These are phyloP conservation scores for Aspergillus kassunensis DNA, from an alignment of 495 filamentous ascomycete species.

Conservation along the genomic window DNA sequence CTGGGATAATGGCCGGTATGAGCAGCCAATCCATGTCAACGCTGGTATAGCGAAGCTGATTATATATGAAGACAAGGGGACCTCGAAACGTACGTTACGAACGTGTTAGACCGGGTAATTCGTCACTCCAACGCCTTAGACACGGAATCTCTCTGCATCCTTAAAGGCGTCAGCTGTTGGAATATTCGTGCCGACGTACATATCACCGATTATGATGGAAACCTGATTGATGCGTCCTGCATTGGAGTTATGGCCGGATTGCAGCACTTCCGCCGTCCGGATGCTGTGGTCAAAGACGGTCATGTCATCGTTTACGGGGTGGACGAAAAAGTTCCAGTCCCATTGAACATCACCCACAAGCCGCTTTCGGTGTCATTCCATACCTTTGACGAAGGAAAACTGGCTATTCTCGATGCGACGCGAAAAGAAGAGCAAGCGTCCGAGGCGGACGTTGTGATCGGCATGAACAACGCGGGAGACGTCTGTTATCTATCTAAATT, in stretches of 20 bases:
- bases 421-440: constrained; percentile 81
- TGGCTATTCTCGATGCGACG: constrained; percentile 71
- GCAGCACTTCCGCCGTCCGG: constrained; percentile 83
- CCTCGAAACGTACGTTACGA: constrained; percentile 76
- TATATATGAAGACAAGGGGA: constrained; percentile 56
- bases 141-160: constrained; percentile 89
- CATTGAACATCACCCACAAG: constrained; percentile 81
- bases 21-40: not conserved
- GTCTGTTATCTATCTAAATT: constrained; percentile 88
- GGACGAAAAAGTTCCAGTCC: constrained; percentile 84
- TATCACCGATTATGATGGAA: constrained; percentile 83
- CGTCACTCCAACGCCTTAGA: constrained; percentile 88
- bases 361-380: constrained; percentile 85
- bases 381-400: constrained; percentile 66
- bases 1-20: constrained; percentile 79
- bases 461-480: constrained; percentile 84
- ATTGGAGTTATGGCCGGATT: constrained; percentile 83
- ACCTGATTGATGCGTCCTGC: constrained; percentile 78
- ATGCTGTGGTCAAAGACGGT: constrained; percentile 78
- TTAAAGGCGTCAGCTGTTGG: constrained; percentile 89
- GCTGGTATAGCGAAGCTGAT: constrained; percentile 12
- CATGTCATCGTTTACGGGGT: constrained; percentile 74
- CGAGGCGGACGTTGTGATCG: constrained; percentile 78
- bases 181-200: constrained; percentile 84
- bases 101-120: constrained; percentile 86